A percentile compares a stretch with the other conserved stretches of the same genome.
Conservation (phyloP, 1,284 basidiomycete species). For the Boletellus deceptivus region DNA sequence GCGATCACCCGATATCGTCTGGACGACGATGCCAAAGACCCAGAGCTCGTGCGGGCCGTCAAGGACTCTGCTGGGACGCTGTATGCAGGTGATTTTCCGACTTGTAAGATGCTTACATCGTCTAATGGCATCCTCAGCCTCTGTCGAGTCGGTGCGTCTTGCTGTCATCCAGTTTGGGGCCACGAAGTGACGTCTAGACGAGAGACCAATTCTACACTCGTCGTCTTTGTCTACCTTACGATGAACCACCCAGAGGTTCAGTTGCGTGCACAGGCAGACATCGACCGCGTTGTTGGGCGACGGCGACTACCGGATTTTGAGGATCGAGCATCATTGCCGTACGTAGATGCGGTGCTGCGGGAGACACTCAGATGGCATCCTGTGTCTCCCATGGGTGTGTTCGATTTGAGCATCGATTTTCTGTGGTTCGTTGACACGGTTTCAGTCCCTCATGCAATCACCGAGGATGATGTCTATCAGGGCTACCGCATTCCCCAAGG, state of each 20-base stretch:
- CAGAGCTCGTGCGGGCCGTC: constrained; percentile 7
- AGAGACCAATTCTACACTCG: constrained; percentile 12
- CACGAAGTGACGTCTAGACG: not conserved
- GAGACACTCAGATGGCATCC: constrained; percentile 34
- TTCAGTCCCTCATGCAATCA: constrained; percentile 16
- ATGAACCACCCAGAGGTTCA: constrained; percentile 35
- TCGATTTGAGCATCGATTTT: not conserved
- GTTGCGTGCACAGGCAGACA: constrained; percentile 36
- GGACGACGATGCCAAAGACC: constrained; percentile 4
- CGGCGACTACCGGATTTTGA: constrained; percentile 40
- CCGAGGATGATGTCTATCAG: constrained; percentile 23
- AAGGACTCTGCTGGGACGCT: constrained; percentile 16
- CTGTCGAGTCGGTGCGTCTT: constrained; percentile 21
- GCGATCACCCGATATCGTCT: constrained; percentile 12
- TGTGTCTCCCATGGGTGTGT: constrained; percentile 17
- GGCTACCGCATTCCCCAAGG: constrained; percentile 25
- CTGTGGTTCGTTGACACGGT: too few species aligned
- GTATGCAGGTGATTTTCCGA: constrained; percentile 14
- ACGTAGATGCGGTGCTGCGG: constrained; percentile 37
- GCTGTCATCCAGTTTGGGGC: not conserved
- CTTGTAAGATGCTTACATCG: not conserved
- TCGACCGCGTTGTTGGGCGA: constrained; percentile 38
- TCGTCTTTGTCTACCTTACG: constrained; percentile 36
- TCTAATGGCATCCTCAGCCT: constrained; percentile 12
- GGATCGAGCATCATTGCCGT: constrained; percentile 38